Conservation (phyloP, 345 rosid genomes). For the Euphorbia peplus region DNA sequence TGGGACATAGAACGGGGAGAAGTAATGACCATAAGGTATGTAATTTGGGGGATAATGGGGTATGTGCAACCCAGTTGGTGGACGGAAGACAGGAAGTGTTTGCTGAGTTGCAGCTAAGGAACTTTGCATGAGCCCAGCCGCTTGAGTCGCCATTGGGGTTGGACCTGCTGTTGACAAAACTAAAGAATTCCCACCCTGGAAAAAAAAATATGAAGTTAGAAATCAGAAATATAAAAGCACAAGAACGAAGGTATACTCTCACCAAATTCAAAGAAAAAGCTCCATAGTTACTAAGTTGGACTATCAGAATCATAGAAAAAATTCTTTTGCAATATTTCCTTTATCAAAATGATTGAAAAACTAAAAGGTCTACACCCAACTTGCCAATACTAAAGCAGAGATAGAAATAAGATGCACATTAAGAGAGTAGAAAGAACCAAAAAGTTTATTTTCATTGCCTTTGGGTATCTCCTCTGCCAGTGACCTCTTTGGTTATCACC, state of each 20-base stretch:
- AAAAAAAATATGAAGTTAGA: slow-evolving; percentile 30
- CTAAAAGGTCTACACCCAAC: neutral
- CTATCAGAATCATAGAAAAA: neutral
- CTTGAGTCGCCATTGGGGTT: slow-evolving; percentile 71
- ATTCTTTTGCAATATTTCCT: neutral
- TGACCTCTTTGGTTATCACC: neutral
- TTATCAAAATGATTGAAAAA: neutral
- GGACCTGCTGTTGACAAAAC: slow-evolving; percentile 65
- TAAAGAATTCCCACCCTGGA: slow-evolving; percentile 71
- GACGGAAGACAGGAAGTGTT: slow-evolving; percentile 74
- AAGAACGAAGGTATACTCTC: neutral
- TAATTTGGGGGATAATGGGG: slow-evolving; percentile 84
- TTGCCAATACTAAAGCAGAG: neutral
- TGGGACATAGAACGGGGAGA: slow-evolving; percentile 71
- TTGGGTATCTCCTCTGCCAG: neutral
- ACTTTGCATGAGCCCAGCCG: slow-evolving; percentile 77
- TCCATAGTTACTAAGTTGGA: neutral
- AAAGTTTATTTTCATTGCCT: neutral
- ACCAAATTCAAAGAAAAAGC: neutral
- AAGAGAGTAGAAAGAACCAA: neutral
- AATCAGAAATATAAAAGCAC: slow-evolving; percentile 7
- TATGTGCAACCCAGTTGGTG: slow-evolving; percentile 81
- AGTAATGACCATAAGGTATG: slow-evolving; percentile 73
- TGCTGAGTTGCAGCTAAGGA: slow-evolving; percentile 77
- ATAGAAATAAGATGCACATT: neutral